Conservation (phyloP, 257 asterid genomes). For the Fraxinus pennsylvanica region DNA sequence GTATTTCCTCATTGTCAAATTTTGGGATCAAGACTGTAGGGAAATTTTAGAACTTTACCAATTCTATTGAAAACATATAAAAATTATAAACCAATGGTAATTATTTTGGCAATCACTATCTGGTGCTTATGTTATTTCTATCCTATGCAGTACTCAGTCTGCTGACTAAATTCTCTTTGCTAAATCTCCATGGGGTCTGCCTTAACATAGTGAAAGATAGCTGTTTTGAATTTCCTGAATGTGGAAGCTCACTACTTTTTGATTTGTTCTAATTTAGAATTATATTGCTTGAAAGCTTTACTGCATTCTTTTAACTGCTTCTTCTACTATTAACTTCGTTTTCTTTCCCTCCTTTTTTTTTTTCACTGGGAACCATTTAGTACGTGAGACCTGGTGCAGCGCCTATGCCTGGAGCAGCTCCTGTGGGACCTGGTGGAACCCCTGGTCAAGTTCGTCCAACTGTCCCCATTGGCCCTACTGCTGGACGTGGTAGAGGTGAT, state of each 20-base stretch:
- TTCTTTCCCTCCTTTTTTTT: conserved; percentile 18
- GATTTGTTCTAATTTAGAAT: background rate
- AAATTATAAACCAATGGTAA: background rate
- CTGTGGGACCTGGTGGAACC: conserved; percentile 58
- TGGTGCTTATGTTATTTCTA: background rate
- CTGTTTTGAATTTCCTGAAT: conserved; percentile 17
- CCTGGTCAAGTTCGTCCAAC: conserved; percentile 84
- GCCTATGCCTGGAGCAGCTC: conserved; percentile 63
- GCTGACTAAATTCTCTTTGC: conserved; percentile 17
- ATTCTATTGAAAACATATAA: background rate
- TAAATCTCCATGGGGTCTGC: conserved; percentile 14
- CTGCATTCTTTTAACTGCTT: conserved; percentile 13
- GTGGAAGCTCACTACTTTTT: background rate
- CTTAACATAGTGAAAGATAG: conserved; percentile 15
- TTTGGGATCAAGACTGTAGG: conserved; percentile 5
- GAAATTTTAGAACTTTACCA: background rate
- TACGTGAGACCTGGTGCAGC: conserved; percentile 98
- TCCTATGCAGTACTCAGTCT: conserved; percentile 7
- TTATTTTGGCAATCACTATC: conserved; percentile 10
- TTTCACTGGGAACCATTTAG: conserved; percentile 44
- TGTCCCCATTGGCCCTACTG: conserved; percentile 48
- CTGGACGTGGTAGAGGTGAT: conserved; percentile 98
- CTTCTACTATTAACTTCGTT: conserved; percentile 13
- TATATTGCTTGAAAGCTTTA: conserved; percentile 8
- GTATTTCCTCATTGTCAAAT: conserved; percentile 11